Base-by-base conservation (phyloP, 208 protist species). In the Trypanosoma mega region DNA sequence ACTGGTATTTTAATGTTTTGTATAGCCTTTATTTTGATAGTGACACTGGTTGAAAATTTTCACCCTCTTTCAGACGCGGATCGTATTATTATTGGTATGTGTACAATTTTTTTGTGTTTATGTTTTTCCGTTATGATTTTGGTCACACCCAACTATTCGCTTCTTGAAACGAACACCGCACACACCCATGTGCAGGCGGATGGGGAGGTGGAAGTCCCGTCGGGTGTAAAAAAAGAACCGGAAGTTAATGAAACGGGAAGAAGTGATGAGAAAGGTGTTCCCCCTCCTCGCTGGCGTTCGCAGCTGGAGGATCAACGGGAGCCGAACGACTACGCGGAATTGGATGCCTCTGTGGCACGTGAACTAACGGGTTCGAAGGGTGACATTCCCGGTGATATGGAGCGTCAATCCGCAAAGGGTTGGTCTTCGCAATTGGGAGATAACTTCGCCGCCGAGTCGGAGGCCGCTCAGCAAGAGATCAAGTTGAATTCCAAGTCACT, bases 51-150 rank as follows among this genome's bases (percentile, higher is more conserved):
- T 2, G 78, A 88, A 46, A 83, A 88, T 69, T 78, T 69, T 57
- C 18, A 31, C 41, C 1, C 27, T 20, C 26, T 90, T 33, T 57
- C 67, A 9, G 39, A 24, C 1, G 53, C 29, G 11, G 51, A 46
- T 43, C 79, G 82, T 5, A 9, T 44, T 5, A 37, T 72, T 36
- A 75, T 93, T 45, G 86, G 86, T 5, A 16, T 76, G 2, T 27
- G 18, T 11, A 88, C 78, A 8, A 72, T 93, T 21, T 20, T 61
- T 11, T 66, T 90, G 21, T 76, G 60, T 41, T 2, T 73, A n/a
- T 68, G 68, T 36, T 93, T 93, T 39, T 65, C 56, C 1, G 23
- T 68, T 2, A 93, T 93, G 85, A 74, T 85, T 37, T 70, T 87
- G 47, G 50, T 76, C 14, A 87, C 81, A 7, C 85, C 81, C 11